Evolutionary conservation across 192 early-diverging fungal species (phyloP).

Genomic region (Coemansia sp.): DNA sequence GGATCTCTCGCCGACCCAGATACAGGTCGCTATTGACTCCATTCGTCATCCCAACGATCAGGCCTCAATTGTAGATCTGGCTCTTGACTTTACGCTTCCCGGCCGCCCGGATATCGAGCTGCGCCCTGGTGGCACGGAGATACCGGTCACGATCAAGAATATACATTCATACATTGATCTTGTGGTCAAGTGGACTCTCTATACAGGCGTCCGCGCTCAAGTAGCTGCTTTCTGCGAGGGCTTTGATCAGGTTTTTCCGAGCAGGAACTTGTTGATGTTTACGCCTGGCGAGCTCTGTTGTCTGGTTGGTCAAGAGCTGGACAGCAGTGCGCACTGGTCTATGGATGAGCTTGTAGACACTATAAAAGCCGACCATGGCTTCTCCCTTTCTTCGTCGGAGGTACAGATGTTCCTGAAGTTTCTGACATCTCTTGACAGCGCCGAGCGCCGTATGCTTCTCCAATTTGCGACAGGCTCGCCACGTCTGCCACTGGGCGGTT

Average conservation of each 20-base stretch:
- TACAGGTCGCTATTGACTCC: conserved; percentile 39
- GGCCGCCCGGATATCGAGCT: conserved; percentile 74
- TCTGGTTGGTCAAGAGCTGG: conserved; percentile 63
- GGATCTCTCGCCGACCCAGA: conserved; percentile 52
- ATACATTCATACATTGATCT: conserved; percentile 73
- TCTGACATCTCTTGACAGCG: conserved; percentile 62
- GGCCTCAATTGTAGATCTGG: conserved; percentile 60
- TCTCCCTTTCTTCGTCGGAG: conserved; percentile 64
- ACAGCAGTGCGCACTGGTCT: conserved; percentile 73
- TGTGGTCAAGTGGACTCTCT: conserved; percentile 64
- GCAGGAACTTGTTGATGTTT: conserved; percentile 69
- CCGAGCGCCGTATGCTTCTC: conserved; percentile 74
- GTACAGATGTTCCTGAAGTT: conserved; percentile 67
- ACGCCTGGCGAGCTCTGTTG: conserved; percentile 67
- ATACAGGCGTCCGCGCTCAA: conserved; percentile 66
- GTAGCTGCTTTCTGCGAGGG: conserved; percentile 76
- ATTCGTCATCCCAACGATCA: conserved; percentile 56
- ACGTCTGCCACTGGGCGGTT: conserved; percentile 87
- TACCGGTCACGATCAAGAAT: conserved; percentile 77
- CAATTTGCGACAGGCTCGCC: conserved; percentile 88
- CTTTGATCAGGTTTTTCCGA: conserved; percentile 78
- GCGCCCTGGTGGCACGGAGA: conserved; percentile 58
- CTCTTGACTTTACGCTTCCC: conserved; percentile 85
- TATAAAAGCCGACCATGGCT: conserved; percentile 87
- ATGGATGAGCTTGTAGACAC: conserved; percentile 61